Evolutionary conservation across 495 filamentous ascomycete species (phyloP).

Genomic region (Lentithecium fluviatile): DNA sequence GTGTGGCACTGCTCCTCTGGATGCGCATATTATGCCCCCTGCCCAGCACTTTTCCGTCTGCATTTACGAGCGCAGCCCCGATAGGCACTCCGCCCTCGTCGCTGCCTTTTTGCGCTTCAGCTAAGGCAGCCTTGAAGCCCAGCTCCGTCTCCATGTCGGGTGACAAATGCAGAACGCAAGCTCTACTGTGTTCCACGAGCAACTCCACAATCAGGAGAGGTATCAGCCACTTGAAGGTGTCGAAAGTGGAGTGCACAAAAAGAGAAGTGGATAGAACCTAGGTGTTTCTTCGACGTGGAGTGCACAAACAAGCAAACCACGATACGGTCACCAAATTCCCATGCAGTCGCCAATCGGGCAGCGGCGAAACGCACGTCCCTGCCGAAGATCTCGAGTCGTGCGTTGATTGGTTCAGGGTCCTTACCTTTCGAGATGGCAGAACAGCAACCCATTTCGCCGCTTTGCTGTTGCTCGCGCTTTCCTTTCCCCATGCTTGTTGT

Average conservation of each 20-base stretch:
- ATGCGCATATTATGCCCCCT: conserved; percentile 79
- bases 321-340: no score
- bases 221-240: no score
- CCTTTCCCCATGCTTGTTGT: no score
- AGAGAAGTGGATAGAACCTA: conserved; percentile 1
- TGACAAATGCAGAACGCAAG: not conserved
- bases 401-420: no score
- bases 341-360: no score
- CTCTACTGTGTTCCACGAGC: not conserved
- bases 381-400: no score
- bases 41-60: conserved; percentile 72
- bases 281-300: not conserved
- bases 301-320: not conserved
- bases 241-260: not conserved
- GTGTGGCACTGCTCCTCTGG: conserved; percentile 70
- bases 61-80: conserved; percentile 70
- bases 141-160: conserved; percentile 52
- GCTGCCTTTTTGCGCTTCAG: conserved; percentile 67
- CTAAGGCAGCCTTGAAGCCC: conserved; percentile 64
- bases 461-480: not conserved
- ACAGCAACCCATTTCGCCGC: not conserved
- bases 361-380: no score
- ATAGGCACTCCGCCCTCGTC: conserved; percentile 82
- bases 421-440: no score
- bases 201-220: not conserved